Conservation (phyloP, 192 early-diverging fungal species). For the Linnemannia exigua region DNA sequence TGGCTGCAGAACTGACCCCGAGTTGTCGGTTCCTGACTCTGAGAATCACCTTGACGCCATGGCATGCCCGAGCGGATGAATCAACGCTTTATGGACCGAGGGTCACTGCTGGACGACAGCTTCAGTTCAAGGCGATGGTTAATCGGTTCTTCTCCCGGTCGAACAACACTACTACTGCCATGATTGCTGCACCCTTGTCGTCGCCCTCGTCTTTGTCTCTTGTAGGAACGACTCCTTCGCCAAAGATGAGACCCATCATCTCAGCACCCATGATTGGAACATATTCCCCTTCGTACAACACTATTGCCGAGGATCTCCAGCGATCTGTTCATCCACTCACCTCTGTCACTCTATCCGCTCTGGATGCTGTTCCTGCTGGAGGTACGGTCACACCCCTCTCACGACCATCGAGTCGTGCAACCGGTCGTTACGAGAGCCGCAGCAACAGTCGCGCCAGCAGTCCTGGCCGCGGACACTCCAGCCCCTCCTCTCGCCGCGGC, state of each 20-base stretch:
- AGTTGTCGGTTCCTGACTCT: constrained; percentile 42
- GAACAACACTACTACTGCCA: no score
- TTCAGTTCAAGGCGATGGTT: constrained; percentile 28
- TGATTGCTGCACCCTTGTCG: background rate
- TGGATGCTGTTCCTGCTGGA: background rate
- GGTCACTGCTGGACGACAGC: background rate
- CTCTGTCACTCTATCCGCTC: background rate
- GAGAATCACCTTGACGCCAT: constrained; percentile 55
- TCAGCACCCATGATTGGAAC: no score
- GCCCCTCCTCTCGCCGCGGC: background rate
- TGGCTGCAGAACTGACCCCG: background rate
- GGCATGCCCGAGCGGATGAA: constrained; percentile 59
- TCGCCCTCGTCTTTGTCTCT: background rate
- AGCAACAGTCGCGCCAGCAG: background rate
- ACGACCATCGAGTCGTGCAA: background rate
- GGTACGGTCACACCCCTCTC: background rate
- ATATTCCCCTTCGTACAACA: no score
- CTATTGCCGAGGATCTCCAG: background rate
- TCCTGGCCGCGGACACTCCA: background rate
- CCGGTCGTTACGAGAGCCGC: background rate
- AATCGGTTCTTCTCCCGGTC: constrained; percentile 24
- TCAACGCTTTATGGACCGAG: constrained; percentile 48
- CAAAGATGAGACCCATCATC: background rate
- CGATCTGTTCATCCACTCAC: background rate
- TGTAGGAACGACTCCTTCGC: background rate